Base-by-base conservation (phyloP, 345 rosid species). In the Salix dunnii region DNA sequence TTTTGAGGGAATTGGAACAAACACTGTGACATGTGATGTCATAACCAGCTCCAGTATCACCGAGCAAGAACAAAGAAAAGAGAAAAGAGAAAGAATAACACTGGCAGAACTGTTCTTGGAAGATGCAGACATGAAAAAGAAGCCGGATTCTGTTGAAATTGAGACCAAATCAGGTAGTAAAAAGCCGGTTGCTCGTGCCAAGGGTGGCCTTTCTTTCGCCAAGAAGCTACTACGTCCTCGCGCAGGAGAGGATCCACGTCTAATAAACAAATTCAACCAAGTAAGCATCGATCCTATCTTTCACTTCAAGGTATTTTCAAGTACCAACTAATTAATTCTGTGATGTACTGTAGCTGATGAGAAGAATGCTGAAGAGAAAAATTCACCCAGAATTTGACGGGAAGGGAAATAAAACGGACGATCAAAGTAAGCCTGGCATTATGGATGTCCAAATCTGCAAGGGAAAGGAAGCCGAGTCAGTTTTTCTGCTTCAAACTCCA, bases 331-430 rank as follows among this genome's bases (percentile, higher is more conserved):
- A 3, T 58, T n/a, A n/a, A 58, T 58, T 58, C 4, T 42, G 17
- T 55, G 64, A 31, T 63, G 65, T 36, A 46, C 6, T 46, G 61
- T 65, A 94, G 98, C 81, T 94, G 91, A 86, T 92, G 90, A 91
- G 81, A 87, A 90, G 87, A 81, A 88, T 94, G 95, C 27, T 94
- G 78, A 94, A 89, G 85, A 92, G 87, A 86, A 94, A 94, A 85
- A 91, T 94, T 71, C 97, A 92, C 80, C 97, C 98, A 42, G 97
- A 92, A 75, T 67, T 87, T 28, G 90, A 90, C 67, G 82, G 86
- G 51, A 90, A 87, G 71, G 76, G 62, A 16, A 67, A 20, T 6
- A 80, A 77, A 77, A 71, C 82, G 7, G 85, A 82, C 21, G 68
- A 67, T 71, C 82, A 73, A 64, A 74, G 66, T 82, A 86, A 85